A percentile compares a stretch with the other conserved stretches of the same genome.
Evolutionary conservation across 2,329 filamentous ascomycete genomes (phyloP).

Genomic region (Exophiala aquamarina): DNA sequence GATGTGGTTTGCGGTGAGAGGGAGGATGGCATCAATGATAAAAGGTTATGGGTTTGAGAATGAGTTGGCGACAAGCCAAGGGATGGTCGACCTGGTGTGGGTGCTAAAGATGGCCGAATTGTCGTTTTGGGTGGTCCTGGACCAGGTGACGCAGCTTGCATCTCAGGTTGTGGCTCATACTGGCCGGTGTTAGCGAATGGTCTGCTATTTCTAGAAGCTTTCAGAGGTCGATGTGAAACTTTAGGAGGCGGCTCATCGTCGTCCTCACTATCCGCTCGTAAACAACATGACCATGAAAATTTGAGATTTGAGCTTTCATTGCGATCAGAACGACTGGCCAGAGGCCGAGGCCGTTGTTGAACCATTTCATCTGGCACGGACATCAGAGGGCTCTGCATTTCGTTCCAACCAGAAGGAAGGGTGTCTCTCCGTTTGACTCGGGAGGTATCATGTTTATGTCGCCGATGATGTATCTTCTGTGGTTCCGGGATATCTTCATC

Average conservation of each 20-base stretch:
- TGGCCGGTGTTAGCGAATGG: not conserved
- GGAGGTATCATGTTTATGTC: conserved; percentile 22
- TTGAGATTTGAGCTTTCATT: conserved; percentile 24
- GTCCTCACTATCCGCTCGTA: conserved; percentile 25
- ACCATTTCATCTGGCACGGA: conserved; percentile 40
- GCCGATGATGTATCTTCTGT: conserved; percentile 24
- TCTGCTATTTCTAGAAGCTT: not conserved
- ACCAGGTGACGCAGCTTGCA: no score
- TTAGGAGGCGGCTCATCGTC: conserved; percentile 19
- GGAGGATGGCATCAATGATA: conserved; percentile 68
- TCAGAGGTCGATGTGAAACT: not conserved
- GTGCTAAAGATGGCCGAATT: conserved; percentile 13
- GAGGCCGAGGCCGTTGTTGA: conserved; percentile 22
- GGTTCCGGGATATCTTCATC: conserved; percentile 36
- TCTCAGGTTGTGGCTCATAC: no score
- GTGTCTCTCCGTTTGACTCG: conserved; percentile 24
- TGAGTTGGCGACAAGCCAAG: conserved; percentile 24
- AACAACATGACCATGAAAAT: conserved; percentile 27
- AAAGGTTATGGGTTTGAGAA: conserved; percentile 47
- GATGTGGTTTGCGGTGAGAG: conserved; percentile 69
- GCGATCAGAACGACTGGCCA: conserved; percentile 8
- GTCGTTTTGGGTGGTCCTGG: conserved; percentile 8
- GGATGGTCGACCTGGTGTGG: conserved; percentile 20
- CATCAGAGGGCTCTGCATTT: conserved; percentile 46
- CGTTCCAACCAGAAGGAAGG: conserved; percentile 45